Evolutionary conservation across 306 rosid genomes (phyloP), one percentile per base, ranked within the genome.

Genomic region (Comarum palustre): DNA sequence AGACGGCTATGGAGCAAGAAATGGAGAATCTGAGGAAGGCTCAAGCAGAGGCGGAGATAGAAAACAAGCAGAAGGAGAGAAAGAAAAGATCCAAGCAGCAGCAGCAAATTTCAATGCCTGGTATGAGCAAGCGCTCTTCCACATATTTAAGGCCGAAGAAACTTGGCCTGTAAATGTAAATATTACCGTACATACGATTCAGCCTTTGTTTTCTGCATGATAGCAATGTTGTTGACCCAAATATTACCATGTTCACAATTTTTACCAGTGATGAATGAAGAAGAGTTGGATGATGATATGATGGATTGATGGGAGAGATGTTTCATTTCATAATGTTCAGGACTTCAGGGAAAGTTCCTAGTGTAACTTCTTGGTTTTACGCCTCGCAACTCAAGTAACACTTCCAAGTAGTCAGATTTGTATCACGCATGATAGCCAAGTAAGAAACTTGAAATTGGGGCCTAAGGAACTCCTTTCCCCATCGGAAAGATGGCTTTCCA

Each of bases 1-100:
- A 94, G 73, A 87, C 97, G 1, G 96, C 92, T 16, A 91, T 94
- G 98, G 98, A 94, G 75, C 90, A 94, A 83, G 98, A 94, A 80
- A 94, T 94, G 98, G 98, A 94, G 79, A 87, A 78, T 79, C 78
- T 94, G 79, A 87, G 96, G 79, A 94, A 89, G 87, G 78, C 71
- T 50, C 97, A 91, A 79, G 92, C 86, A 16, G 90, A 84, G 85
- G 63, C 81, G 1, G 98, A 91, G 86, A 85, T 22, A 77, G 72
- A 78, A 79, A 78, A 27, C 63, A 89, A 85, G 73, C 80, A 77
- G 82, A 78, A 72, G 76, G 96, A 94, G 78, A 88, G 77, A 76
- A 77, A 84, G 73, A 87, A 77, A 83, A 73, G 77, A 83, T 83
- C 90, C 12, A 87, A 85, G 91, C 81, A 82, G 46, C 97, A 89